Evolutionary conservation across 192 early-diverging fungal genomes (phyloP), one percentile per base, ranked within the genome.

Genomic region (Chytriomyces confervae): DNA sequence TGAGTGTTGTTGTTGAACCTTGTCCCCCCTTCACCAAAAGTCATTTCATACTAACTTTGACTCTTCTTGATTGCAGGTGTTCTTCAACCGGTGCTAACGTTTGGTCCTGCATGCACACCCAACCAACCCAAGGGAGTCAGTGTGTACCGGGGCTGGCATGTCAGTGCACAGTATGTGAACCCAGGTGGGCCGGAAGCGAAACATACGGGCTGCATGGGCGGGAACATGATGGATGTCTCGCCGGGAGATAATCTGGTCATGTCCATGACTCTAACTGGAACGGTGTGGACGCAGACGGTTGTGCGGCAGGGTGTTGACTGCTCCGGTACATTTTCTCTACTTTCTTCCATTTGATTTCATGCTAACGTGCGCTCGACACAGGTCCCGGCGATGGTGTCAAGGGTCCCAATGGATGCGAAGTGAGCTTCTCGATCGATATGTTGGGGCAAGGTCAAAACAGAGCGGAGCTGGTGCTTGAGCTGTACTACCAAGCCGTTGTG

Each of bases 401-500:
- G 11, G 27, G 46, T 2, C 27, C 72, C 1, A 29, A 18, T 7
- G 72, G 72, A 23, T 75, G 72, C 29, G 61, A 75, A 63, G 72
- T 75, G 3, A 63, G 46, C 27, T 75, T 45, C n/a, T 63, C 72
- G 44, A 75, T 75, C 63, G 72, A 75, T 36, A 75, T 75, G 72
- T 8, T 44, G 20, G 72, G 72, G 24, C 72, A 75, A 48, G 72
- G 18, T 0, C 72, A 75, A 24, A 60, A 60, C 6, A 60, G 72
- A 10, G 72, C 72, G 9, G 72, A 75, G n/a, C 49, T 75, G 5
- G 72, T 75, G 1, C 6, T 75, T 0, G 72, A 75, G 47, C 62
- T 75, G 61, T 75, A 75, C 61, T 75, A 75, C 29, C 57, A 75
- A 36, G 72, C 72, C 44, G 61, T 75, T 62, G 61, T 75, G 1